phyloP scores from a whole-genome alignment of 306 rosid species.

The Purshia tridentata region DNA sequence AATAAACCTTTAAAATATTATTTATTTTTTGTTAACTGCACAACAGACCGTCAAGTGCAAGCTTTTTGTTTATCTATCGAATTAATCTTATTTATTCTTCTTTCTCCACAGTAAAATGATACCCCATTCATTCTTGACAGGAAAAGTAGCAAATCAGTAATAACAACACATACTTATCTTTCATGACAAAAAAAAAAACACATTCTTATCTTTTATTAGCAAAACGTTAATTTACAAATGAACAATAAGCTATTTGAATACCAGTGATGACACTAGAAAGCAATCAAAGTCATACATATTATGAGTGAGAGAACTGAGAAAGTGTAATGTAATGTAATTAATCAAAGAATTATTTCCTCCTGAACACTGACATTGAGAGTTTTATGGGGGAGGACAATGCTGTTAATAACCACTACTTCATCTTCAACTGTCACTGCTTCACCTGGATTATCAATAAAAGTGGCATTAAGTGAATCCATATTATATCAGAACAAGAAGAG shows the following conservation, averaged over 20 bases:
- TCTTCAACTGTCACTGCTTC: slow-evolving; percentile 90
- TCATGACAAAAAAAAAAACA: too few species aligned
- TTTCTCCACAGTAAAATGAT: neutral
- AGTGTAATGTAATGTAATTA: neutral
- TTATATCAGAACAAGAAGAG: neutral
- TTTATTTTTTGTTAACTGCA: too few species aligned
- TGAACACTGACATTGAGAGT: slow-evolving; percentile 85
- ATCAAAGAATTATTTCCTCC: slow-evolving; percentile 85
- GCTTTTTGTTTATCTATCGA: too few species aligned
- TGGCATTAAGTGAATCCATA: slow-evolving; percentile 10
- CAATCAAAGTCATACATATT: slow-evolving; percentile 3
- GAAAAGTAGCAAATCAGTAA: neutral
- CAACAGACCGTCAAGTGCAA: too few species aligned
- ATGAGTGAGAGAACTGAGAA: neutral
- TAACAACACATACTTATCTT: neutral
- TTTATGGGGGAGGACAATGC: slow-evolving; percentile 91
- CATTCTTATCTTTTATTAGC: neutral
- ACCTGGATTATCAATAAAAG: slow-evolving; percentile 48
- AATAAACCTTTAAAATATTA: too few species aligned
- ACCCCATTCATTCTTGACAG: neutral
- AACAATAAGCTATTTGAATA: neutral
- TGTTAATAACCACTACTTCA: slow-evolving; percentile 82
- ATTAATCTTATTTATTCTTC: neutral
- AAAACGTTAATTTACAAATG: slow-evolving; percentile 24
- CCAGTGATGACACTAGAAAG: slow-evolving; percentile 1